phyloP scores from a whole-genome alignment of 345 rosid species.

The Eucalyptus pauciflora region DNA sequence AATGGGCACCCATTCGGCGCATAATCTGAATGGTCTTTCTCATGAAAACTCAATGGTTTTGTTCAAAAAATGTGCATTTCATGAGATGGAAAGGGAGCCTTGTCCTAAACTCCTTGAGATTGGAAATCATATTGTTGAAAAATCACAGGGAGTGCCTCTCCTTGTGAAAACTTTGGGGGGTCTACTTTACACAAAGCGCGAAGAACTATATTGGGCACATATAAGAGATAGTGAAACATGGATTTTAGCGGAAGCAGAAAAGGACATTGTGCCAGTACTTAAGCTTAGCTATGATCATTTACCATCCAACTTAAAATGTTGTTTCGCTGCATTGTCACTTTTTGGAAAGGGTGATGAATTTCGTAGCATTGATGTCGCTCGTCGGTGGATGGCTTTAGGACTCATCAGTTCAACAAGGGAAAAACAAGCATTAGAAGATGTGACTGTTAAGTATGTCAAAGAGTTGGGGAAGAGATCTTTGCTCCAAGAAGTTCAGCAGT shows the following conservation, averaged over 20 bases:
- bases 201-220: neutral
- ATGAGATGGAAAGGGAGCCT: neutral
- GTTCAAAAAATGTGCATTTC: neutral
- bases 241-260: fast-evolving
- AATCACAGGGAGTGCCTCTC: neutral
- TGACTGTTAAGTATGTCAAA: no score
- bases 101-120: neutral
- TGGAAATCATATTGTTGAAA: neutral
- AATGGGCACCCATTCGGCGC: neutral
- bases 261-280: neutral
- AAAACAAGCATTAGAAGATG: no score
- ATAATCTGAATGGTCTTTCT: neutral
- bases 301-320: neutral
- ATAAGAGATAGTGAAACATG: neutral
- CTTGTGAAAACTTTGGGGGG: neutral
- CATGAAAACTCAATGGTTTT: neutral
- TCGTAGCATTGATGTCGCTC: no score
- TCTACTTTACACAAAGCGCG: neutral
- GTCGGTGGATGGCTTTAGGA: neutral
- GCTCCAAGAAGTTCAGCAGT: no score
- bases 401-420: no score
- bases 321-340: neutral
- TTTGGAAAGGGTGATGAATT: no score
- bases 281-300: neutral
- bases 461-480: no score